Conservation (phyloP, 148 eudicot species). For the Fallopia convolvulus region DNA sequence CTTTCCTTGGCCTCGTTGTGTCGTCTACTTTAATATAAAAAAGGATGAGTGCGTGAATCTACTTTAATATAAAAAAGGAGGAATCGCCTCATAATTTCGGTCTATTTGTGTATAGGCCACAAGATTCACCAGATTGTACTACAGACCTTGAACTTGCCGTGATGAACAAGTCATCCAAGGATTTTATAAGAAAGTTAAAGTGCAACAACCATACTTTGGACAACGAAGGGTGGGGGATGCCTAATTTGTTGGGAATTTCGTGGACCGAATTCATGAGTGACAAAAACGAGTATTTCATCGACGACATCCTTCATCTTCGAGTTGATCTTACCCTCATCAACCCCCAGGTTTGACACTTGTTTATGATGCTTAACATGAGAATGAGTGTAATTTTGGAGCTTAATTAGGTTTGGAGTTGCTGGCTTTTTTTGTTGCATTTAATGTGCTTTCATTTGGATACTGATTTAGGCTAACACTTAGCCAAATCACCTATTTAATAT, state of each 20-base stretch:
- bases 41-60: conserved; percentile 61
- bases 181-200: conserved; percentile 63
- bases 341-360: not conserved
- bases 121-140: conserved; percentile 69
- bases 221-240: conserved; percentile 66
- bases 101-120: conserved; percentile 63
- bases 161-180: conserved; percentile 60
- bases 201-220: conserved; percentile 62
- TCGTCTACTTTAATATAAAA: conserved; percentile 69
- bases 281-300: conserved; percentile 66
- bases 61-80: conserved; percentile 55
- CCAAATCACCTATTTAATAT: too few relatives aligned
- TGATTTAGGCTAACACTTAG: too few relatives aligned
- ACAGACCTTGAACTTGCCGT: conserved; percentile 82
- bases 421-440: too few relatives aligned
- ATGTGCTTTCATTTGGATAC: too few relatives aligned
- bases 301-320: conserved; percentile 62
- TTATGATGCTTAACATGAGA: not conserved
- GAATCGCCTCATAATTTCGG: conserved; percentile 58
- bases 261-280: conserved; percentile 85
- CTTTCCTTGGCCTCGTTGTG: conserved; percentile 66
- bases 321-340: conserved; percentile 54
- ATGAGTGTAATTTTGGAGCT: too few relatives aligned
- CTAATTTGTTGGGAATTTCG: conserved; percentile 62
- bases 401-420: too few relatives aligned